Evolutionary conservation across 2,329 filamentous ascomycete species (phyloP).

Genomic region (Sphaerulina musiva): DNA sequence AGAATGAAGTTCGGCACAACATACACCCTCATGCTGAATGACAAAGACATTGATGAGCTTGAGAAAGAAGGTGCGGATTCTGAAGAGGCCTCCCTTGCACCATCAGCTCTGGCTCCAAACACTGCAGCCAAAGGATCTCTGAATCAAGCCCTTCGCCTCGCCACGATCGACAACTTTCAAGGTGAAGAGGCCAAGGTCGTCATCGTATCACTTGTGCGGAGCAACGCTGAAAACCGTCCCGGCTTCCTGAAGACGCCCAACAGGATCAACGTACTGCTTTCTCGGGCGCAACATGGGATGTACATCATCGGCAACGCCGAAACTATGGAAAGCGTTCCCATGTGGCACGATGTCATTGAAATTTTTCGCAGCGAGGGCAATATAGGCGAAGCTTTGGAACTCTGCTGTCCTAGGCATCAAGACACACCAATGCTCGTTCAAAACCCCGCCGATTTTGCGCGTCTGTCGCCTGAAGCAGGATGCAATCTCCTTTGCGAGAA

Average conservation of each 20-base stretch:
- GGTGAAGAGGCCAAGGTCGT: constrained; percentile 69
- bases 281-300: constrained; percentile 63
- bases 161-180: constrained; percentile 61
- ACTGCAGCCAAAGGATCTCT: constrained; percentile 6
- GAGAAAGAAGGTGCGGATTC: neutral
- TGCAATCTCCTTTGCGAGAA: constrained; percentile 48
- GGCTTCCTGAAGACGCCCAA: constrained; percentile 64
- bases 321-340: constrained; percentile 51
- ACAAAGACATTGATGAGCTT: constrained; percentile 37
- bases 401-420: constrained; percentile 57
- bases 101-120: neutral
- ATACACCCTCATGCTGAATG: constrained; percentile 49
- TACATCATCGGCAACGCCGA: constrained; percentile 55
- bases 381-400: constrained; percentile 47
- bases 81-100: neutral
- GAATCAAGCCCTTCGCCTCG: constrained; percentile 11
- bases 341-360: constrained; percentile 57
- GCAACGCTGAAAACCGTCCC: constrained; percentile 50
- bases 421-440: constrained; percentile 47
- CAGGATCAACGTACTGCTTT: constrained; percentile 63
- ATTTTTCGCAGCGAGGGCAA: constrained; percentile 45
- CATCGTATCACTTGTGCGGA: constrained; percentile 64
- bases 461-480: constrained; percentile 55
- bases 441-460: constrained; percentile 52
- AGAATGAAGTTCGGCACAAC: constrained; percentile 26